Evolutionary conservation across 176 grass and related monocot genomes (phyloP), one percentile per base, ranked within the genome.

Genomic region (barley (Hordeum vulgare)): DNA sequence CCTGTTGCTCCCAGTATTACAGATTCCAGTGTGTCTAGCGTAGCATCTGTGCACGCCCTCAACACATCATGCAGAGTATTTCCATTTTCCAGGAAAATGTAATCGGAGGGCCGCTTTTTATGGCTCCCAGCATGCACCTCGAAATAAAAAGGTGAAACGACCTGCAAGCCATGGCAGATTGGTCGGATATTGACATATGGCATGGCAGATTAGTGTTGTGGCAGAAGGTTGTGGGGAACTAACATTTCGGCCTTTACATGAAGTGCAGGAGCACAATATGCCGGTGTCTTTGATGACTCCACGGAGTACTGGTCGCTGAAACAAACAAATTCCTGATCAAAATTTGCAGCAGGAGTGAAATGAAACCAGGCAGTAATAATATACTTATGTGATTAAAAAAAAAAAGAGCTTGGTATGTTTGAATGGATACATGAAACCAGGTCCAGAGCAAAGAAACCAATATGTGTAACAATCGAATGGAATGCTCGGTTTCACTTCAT

Each of bases 101-200:
- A 91, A 79, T 94, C 86, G 0, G 92, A 91, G 11, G 92, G 92
- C 20, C 89, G 92, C 78, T 94, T 94, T 67, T 94, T 94, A 26
- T 81, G 72, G 44, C 92, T 94, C 59, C 92, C 92, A 72, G 92
- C 92, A 94, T 94, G 92, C 67, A 89, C 89, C 84, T 94, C 89
- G 27, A 94, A 94, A 18, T 89, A 77, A 78, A 87, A 89, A 21
- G 92, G 84, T 20, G 92, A 91, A 80, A 94, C 87, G 27, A 77
- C 84, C 92, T 94, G 85, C 77, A 66, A 85, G 11, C 27, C 36
- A 80, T 69, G 44, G 37, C 15, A 47, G 12, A 76, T 80, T 51
- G 49, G 49, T 68, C 61, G 8, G 10, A 51, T 12, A 56, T 21
- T 21, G 18, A 17, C 18, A 54, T 9, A 81, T 62, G 28, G n/a